phyloP scores from a whole-genome alignment of 2,329 filamentous ascomycete species.

The Botrytis pseudocinerea region DNA sequence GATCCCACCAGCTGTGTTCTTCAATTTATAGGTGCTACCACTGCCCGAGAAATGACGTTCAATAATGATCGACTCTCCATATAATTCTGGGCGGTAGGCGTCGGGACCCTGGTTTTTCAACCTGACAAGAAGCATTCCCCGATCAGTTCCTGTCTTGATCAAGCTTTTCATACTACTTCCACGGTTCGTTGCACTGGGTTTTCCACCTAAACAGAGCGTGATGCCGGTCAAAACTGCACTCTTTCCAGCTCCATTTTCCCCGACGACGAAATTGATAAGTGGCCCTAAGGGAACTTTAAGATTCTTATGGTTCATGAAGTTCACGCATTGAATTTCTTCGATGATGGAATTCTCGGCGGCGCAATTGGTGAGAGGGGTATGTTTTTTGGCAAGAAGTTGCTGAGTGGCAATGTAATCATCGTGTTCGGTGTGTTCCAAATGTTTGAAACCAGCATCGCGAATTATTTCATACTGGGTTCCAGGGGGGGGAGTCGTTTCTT shows the following conservation, averaged over 20 bases:
- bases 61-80: constrained; percentile 83
- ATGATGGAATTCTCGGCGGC: constrained; percentile 84
- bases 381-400: constrained; percentile 48
- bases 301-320: constrained; percentile 94
- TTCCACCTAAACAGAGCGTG: constrained; percentile 91
- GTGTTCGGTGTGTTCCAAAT: constrained; percentile 56
- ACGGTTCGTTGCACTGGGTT: constrained; percentile 89
- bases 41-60: constrained; percentile 80
- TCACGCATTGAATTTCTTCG: constrained; percentile 80
- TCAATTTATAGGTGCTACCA: constrained; percentile 82
- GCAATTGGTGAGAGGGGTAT: constrained; percentile 63
- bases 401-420: constrained; percentile 68
- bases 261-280: constrained; percentile 96
- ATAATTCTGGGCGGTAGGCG: constrained; percentile 80
- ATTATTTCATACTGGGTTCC: constrained; percentile 63
- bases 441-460: constrained; percentile 59
- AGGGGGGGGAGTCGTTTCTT: constrained; percentile 35
- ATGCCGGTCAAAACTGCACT: constrained; percentile 93
- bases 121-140: constrained; percentile 73
- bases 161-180: constrained; percentile 86
- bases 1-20: constrained; percentile 66
- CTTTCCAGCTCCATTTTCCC: constrained; percentile 96
- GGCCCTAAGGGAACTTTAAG: constrained; percentile 85
- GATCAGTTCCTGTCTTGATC: constrained; percentile 84
- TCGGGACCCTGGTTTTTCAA: constrained; percentile 88